Base-by-base conservation (phyloP, 495 filamentous ascomycete species). In the Rostrohypoxylon terebratum region DNA sequence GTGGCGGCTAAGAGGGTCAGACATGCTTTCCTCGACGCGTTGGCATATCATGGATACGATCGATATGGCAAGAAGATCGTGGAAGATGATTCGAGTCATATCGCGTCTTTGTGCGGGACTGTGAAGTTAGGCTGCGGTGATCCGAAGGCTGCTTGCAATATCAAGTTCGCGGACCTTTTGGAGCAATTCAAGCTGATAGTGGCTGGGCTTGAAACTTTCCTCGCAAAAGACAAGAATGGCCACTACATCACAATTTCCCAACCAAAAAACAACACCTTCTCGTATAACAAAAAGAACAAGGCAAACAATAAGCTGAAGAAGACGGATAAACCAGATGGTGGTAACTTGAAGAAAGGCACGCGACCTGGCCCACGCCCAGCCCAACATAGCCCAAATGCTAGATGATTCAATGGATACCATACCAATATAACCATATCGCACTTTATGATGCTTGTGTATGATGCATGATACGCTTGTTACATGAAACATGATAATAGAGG, bases 41-140 rank as follows among this genome's bases (percentile, higher is more conserved):
- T 94, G 69, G 83, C 78, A 64, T 82, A 77, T 34, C 82, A 78
- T 54, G 90, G 90, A 0, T 90, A 85, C 69, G 85, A 88, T 73
- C 57, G 70, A n/a, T 68, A 84, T 21, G 91, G 91, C 18, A 82
- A 70, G 40, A 76, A 67, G 23, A 23, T 74, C 28, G 38, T 57
- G 20, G 47, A 14, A 21, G 72, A 71, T 1, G 55, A 48, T n/a
- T 50, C 59, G 10, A 71, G 57, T 40, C 28, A 33, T 2, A 57
- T 73, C 53, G 51, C 34, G 13, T 68, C 74, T 1, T 42, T 81
- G 9, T 62, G 75, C 42, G 80, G 81, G 25, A 78, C 80, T 28
- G 40, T 81, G 31, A 68, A 31, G 25, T 16, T 81, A 18, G 7
- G 14, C 14, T 53, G 73, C 14, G 7, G 13, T 0, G 16, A 73